These are phyloP conservation scores for Delonix regia DNA, from an alignment of 306 rosid genomes.

Conservation along the genomic window DNA sequence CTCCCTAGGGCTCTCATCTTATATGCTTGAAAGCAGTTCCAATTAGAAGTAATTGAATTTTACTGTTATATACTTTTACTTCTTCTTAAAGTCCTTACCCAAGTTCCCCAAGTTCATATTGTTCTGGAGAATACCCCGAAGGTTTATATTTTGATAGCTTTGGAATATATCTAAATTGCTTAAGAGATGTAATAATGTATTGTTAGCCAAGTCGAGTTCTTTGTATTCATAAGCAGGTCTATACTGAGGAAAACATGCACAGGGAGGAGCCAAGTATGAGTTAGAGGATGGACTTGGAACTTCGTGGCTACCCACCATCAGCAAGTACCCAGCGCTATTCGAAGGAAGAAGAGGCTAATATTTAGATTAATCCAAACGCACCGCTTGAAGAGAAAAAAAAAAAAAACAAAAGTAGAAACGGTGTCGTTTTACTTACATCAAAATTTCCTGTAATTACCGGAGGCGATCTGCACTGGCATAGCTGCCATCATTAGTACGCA, in stretches of 20 bases:
- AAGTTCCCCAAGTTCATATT: slow-evolving; percentile 43
- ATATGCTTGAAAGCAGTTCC: slow-evolving; percentile 70
- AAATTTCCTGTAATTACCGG: too few species aligned
- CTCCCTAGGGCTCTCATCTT: slow-evolving; percentile 55
- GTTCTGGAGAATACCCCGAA: slow-evolving; percentile 40
- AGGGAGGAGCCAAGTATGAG: slow-evolving; percentile 31
- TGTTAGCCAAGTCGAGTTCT: too few species aligned
- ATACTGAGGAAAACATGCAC: slow-evolving; percentile 27
- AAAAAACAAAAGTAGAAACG: too few species aligned
- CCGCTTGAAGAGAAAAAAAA: too few species aligned
- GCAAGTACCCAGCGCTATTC: too few species aligned
- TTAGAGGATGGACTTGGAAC: slow-evolving; percentile 72
- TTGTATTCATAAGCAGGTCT: slow-evolving; percentile 45
- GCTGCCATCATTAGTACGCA: too few species aligned
- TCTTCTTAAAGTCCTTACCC: slow-evolving; percentile 30
- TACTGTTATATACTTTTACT: not conserved
- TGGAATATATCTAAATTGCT: not conserved
- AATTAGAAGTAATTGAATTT: slow-evolving; percentile 58
- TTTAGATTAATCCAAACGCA: too few species aligned
- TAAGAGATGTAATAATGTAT: not conserved
- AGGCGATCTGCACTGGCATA: too few species aligned
- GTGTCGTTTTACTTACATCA: too few species aligned
- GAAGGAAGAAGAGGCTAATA: too few species aligned
- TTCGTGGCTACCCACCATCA: slow-evolving; percentile 76
- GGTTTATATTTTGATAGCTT: slow-evolving; percentile 18